These are phyloP conservation scores for Salix suchowensis DNA, from an alignment of 345 rosid genomes.

Conservation along the genomic window DNA sequence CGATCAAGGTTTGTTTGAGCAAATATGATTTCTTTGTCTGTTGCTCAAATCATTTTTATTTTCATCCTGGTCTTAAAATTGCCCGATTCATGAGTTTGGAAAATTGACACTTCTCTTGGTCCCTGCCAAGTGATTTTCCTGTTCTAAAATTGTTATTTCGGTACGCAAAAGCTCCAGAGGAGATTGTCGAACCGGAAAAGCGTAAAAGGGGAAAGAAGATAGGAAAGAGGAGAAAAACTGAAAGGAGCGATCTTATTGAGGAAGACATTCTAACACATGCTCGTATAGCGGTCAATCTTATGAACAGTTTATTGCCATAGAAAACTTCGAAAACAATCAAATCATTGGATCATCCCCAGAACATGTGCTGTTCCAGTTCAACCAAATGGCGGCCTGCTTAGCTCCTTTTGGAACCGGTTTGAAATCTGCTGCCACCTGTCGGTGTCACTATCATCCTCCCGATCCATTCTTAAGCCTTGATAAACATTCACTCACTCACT, in stretches of 20 bases:
- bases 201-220: slow-evolving; percentile 16
- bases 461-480: too few relatives aligned
- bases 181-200: slow-evolving; percentile 35
- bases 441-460: not conserved
- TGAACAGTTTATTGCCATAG: not conserved
- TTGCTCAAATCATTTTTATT: slow-evolving; percentile 26
- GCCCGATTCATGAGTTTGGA: not conserved
- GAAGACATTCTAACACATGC: slow-evolving; percentile 29
- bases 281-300: not conserved
- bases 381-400: too few relatives aligned
- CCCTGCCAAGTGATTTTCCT: slow-evolving; percentile 3
- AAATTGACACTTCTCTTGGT: slow-evolving; percentile 11
- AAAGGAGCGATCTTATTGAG: slow-evolving; percentile 55
- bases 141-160: slow-evolving; percentile 42
- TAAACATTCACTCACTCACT: too few relatives aligned
- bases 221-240: slow-evolving; percentile 26
- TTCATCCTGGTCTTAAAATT: too few relatives aligned
- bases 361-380: not conserved
- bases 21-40: slow-evolving; percentile 28
- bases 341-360: not conserved
- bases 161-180: slow-evolving; percentile 41
- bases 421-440: not conserved
- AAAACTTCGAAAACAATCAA: not conserved
- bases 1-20: slow-evolving; percentile 63
- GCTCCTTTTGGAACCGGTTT: not conserved